These are phyloP conservation scores for Melastoma malabathricum DNA, from an alignment of 345 rosid genomes.

Conservation along the genomic window DNA sequence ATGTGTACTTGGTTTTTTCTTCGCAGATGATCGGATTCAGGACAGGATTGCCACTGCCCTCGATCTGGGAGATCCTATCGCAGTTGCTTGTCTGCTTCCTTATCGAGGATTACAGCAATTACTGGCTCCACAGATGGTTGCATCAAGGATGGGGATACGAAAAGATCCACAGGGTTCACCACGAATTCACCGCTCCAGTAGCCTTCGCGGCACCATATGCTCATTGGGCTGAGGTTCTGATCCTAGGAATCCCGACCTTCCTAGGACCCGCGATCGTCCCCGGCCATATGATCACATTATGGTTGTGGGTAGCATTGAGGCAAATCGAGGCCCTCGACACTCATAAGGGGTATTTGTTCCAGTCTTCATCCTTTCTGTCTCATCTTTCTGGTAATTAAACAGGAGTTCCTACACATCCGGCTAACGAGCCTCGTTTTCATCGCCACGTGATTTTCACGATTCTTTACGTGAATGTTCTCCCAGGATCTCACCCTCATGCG, in stretches of 20 bases:
- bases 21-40: constrained; percentile 57
- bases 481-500: no score
- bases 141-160: constrained; percentile 88
- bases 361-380: neutral
- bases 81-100: constrained; percentile 64
- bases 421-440: no score
- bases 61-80: constrained; percentile 46
- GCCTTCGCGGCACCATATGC: constrained; percentile 86
- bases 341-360: constrained; percentile 75
- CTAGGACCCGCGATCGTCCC: constrained; percentile 89
- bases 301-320: constrained; percentile 81
- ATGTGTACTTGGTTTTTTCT: neutral
- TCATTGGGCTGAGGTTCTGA: constrained; percentile 84
- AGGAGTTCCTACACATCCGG: no score
- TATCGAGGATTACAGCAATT: constrained; percentile 74
- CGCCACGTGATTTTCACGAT: no score
- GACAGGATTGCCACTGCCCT: constrained; percentile 61
- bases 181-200: constrained; percentile 74
- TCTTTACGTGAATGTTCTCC: no score
- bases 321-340: constrained; percentile 89
- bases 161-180: constrained; percentile 79
- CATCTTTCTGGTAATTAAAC: neutral
- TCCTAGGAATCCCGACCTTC: constrained; percentile 90
- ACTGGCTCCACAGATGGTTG: constrained; percentile 79
- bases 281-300: constrained; percentile 86